These are phyloP conservation scores for Fagus sylvatica DNA, from an alignment of 306 rosid genomes.

Conservation along the genomic window DNA sequence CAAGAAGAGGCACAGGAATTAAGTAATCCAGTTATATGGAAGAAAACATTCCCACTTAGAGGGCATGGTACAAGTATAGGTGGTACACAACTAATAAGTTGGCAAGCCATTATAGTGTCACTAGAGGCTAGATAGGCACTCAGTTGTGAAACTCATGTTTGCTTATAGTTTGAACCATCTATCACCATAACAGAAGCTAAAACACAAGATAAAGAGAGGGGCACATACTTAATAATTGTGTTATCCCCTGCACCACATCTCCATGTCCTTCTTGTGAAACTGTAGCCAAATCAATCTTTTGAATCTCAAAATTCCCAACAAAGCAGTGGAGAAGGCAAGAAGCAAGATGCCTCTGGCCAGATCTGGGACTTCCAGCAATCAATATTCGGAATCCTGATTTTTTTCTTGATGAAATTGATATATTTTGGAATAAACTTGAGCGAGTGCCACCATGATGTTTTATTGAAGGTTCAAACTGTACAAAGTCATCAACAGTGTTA, in stretches of 20 bases:
- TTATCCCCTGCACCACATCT: conserved; percentile 79
- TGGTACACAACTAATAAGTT: conserved; percentile 5
- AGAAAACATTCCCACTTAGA: background rate
- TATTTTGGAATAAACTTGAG: conserved; percentile 32
- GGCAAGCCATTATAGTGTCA: conserved; percentile 5
- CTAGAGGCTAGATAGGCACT: background rate
- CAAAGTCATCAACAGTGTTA: conserved; percentile 23
- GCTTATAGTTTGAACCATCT: conserved; percentile 3
- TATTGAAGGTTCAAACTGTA: conserved; percentile 30
- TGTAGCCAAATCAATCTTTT: conserved; percentile 92
- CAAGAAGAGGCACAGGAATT: no score
- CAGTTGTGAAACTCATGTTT: conserved; percentile 5
- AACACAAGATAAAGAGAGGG: conserved; percentile 23
- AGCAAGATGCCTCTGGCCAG: conserved; percentile 95
- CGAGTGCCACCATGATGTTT: conserved; percentile 42
- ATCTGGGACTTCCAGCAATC: conserved; percentile 72
- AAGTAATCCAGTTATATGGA: background rate
- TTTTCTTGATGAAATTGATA: conserved; percentile 41
- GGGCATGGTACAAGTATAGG: background rate
- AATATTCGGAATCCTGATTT: conserved; percentile 71
- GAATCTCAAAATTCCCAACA: conserved; percentile 72
- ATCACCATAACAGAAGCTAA: conserved; percentile 9
- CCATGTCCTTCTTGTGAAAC: conserved; percentile 92
- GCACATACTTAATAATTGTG: conserved; percentile 72
- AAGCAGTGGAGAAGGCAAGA: conserved; percentile 89